phyloP scores from a whole-genome alignment of 306 rosid species.

The Castanopsis chinensis region DNA sequence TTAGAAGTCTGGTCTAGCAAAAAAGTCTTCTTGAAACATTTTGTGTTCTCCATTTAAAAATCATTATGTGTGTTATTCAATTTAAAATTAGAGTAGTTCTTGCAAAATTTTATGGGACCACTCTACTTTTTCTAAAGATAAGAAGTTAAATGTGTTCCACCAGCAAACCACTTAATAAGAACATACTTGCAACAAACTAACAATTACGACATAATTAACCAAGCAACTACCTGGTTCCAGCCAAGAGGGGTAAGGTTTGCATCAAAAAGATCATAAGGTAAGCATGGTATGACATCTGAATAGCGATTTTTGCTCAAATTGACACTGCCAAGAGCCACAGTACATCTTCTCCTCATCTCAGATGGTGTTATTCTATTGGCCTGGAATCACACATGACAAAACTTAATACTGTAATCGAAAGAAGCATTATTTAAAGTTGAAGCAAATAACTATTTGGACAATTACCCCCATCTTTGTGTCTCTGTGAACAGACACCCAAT shows the following conservation, averaged over 20 bases:
- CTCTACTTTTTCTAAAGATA: background rate
- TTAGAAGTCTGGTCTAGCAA: background rate
- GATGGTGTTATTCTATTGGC: constrained; percentile 53
- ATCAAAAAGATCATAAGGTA: constrained; percentile 74
- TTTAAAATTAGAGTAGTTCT: background rate
- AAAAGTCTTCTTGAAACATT: background rate
- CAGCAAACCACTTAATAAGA: background rate
- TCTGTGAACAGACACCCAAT: too few species aligned
- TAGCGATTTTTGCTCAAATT: constrained; percentile 74
- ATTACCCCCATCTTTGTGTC: too few species aligned
- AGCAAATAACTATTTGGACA: background rate
- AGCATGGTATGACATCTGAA: constrained; percentile 70
- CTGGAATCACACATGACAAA: constrained; percentile 35
- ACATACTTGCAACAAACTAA: background rate
- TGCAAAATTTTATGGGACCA: background rate
- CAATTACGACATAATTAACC: constrained; percentile 3
- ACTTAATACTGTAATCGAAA: background rate
- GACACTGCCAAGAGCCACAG: constrained; percentile 60
- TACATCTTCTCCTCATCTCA: constrained; percentile 58
- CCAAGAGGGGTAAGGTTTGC: constrained; percentile 88
- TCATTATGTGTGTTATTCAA: background rate
- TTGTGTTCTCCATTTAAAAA: background rate
- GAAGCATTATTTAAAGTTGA: background rate
- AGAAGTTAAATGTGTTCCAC: background rate
- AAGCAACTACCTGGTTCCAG: constrained; percentile 71